These are phyloP conservation scores for Plasmodium sp. DNA, from an alignment of 169 alveolate genomes.

Conservation along the genomic window DNA sequence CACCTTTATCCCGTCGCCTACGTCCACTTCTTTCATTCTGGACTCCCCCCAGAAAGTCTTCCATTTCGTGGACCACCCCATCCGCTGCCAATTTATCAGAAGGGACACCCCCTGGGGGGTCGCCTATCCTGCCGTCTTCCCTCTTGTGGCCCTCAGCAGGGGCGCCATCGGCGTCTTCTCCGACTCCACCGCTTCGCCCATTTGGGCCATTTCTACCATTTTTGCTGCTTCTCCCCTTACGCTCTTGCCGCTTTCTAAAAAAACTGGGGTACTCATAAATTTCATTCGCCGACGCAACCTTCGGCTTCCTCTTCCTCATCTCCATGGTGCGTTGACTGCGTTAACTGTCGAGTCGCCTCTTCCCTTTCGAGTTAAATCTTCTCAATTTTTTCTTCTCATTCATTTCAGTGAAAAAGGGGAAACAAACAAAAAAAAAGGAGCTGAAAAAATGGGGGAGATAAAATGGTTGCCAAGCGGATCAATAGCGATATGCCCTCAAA, in stretches of 20 bases:
- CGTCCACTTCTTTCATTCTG: background rate
- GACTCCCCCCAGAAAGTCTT: background rate
- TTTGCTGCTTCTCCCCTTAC: background rate
- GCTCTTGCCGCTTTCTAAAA: background rate
- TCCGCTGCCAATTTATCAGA: background rate
- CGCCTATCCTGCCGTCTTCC: background rate
- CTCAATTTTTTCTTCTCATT: background rate
- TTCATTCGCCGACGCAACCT: background rate
- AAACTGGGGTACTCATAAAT: background rate
- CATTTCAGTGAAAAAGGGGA: background rate
- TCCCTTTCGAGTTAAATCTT: background rate
- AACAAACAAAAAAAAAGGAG: background rate
- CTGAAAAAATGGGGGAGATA: background rate
- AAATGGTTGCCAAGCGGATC: background rate
- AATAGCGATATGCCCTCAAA: background rate
- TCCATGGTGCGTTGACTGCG: background rate
- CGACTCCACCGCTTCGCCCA: background rate
- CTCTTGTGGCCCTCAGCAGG: background rate
- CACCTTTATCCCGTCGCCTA: background rate
- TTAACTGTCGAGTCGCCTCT: background rate
- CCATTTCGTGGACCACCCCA: background rate
- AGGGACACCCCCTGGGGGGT: background rate
- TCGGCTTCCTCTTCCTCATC: conserved; percentile 9
- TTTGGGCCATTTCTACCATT: background rate
- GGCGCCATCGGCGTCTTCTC: background rate